phyloP scores from a whole-genome alignment of 306 rosid genomes.

The Malus asiatica region DNA sequence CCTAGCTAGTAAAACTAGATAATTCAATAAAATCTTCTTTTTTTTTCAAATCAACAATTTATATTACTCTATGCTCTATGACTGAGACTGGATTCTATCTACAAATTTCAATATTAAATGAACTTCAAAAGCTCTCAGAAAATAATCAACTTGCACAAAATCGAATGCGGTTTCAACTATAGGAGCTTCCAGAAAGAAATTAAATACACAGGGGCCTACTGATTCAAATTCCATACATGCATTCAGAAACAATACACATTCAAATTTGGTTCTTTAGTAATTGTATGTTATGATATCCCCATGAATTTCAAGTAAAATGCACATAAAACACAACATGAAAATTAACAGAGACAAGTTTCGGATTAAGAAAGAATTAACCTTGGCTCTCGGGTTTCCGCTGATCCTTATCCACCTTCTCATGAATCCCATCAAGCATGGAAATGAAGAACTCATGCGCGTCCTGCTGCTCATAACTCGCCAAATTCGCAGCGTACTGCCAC shows the following conservation, averaged over 20 bases:
- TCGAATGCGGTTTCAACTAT: neutral
- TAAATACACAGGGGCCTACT: neutral
- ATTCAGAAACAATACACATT: neutral
- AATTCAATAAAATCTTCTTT: neutral
- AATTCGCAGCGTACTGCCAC: constrained; percentile 97
- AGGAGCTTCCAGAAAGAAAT: neutral
- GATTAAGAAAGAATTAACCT: constrained; percentile 42
- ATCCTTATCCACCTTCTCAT: constrained; percentile 81
- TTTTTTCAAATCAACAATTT: neutral
- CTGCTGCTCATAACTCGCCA: constrained; percentile 94
- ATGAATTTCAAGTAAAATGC: neutral
- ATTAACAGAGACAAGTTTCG: neutral
- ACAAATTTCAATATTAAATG: neutral
- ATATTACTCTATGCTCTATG: neutral
- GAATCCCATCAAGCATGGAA: constrained; percentile 93
- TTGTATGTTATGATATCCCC: neutral
- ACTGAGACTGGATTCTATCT: neutral
- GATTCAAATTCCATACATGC: neutral
- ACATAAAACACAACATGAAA: constrained; percentile 6
- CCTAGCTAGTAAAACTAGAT: neutral
- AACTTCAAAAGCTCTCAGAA: neutral
- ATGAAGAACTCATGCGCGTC: constrained; percentile 98
- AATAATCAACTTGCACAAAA: neutral
- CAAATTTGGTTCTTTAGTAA: neutral
- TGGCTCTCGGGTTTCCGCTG: constrained; percentile 55